Conservation (phyloP, 352 stramenopile genomes). For the Globisporangium radiosum region DNA sequence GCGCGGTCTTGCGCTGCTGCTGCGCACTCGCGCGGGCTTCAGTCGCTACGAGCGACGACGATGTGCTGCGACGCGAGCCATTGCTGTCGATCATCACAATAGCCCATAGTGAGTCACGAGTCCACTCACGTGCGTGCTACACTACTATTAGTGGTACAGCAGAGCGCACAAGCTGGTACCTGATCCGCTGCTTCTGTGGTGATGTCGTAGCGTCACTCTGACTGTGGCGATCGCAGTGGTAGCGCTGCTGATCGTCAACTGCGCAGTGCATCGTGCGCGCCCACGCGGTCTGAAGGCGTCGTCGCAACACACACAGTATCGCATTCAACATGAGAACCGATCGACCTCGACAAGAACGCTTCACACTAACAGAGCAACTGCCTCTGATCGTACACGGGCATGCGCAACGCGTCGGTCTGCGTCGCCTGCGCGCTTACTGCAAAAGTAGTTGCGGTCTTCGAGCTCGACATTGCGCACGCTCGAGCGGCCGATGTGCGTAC, state of each 20-base stretch:
- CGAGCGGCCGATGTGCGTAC: conserved; percentile 11
- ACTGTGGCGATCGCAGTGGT: conserved; percentile 37
- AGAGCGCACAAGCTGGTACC: neutral
- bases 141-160: neutral
- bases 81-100: neutral
- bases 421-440: conserved; percentile 19
- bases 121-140: neutral
- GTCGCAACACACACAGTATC: neutral
- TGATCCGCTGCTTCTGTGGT: conserved; percentile 3
- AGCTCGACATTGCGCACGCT: conserved; percentile 16
- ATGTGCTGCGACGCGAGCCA: neutral
- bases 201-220: neutral
- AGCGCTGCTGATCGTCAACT: conserved; percentile 29
- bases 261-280: conserved; percentile 44
- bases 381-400: neutral
- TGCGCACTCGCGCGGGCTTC: conserved; percentile 32
- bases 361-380: too few relatives aligned
- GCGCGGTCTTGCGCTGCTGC: conserved; percentile 48
- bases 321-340: neutral
- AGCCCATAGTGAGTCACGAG: too few relatives aligned
- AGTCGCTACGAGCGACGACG: conserved; percentile 5
- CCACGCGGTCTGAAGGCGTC: conserved; percentile 22
- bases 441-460: conserved; percentile 33
- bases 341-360: too few relatives aligned
- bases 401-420: conserved; percentile 16